Conservation (phyloP, 257 asterid genomes). For the Salvia miltiorrhiza region DNA sequence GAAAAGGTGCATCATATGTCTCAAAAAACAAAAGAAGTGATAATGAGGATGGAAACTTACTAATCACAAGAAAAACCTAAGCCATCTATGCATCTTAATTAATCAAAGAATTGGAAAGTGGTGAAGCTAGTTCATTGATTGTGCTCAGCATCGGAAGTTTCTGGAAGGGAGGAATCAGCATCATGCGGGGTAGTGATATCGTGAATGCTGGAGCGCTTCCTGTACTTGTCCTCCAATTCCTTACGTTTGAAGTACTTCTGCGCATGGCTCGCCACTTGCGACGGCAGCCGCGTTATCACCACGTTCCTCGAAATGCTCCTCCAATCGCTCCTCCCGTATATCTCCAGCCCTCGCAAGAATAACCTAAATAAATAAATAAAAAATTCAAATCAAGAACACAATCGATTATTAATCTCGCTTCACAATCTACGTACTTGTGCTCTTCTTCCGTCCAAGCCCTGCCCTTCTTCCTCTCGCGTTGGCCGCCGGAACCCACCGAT, state of each 20-base stretch:
- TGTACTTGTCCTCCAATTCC: background rate
- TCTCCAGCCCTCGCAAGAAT: background rate
- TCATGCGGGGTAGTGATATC: background rate
- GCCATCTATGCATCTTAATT: too few species aligned
- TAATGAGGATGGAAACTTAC: too few species aligned
- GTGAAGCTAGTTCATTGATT: too few species aligned
- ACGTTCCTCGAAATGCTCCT: background rate
- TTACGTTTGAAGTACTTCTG: background rate
- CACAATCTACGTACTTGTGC: background rate
- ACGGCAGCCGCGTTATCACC: background rate
- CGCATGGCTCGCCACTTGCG: background rate
- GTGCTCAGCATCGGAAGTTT: too few species aligned
- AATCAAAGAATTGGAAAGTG: too few species aligned
- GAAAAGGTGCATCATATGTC: too few species aligned
- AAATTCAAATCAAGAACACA: too few species aligned
- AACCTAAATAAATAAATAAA: background rate
- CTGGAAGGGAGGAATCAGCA: too few species aligned
- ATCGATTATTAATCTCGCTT: too few species aligned
- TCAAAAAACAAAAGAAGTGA: too few species aligned
- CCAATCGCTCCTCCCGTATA: background rate
- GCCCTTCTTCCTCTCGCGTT: background rate
- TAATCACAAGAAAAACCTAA: too few species aligned
- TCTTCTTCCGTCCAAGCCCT: background rate
- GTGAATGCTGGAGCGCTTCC: background rate
- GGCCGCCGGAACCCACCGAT: background rate